These are phyloP conservation scores for Trichophyton benhamiae DNA, from an alignment of 2,329 filamentous ascomycete species.

Conservation along the genomic window DNA sequence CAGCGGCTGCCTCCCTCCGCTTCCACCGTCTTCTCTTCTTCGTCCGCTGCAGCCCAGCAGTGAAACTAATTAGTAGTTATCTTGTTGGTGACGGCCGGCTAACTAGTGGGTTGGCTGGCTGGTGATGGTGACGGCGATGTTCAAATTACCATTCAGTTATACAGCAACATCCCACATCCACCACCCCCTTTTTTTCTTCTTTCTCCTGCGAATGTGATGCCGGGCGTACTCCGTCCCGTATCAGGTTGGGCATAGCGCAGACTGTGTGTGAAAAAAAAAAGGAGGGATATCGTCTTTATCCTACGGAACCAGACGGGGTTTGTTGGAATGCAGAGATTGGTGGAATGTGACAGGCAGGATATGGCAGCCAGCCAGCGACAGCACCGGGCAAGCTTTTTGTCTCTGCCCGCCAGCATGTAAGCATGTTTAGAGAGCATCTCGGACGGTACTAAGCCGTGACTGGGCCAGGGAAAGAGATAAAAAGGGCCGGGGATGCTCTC, in stretches of 20 bases:
- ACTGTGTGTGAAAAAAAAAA: not conserved
- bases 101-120: too few species aligned
- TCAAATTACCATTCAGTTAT: not conserved
- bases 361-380: too few species aligned
- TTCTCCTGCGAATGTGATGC: not conserved
- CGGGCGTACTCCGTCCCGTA: not conserved
- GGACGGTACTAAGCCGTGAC: not conserved
- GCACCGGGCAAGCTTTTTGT: too few species aligned
- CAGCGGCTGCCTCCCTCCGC: not conserved
- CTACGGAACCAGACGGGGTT: not conserved
- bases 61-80: not conserved
- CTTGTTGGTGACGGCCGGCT: not conserved
- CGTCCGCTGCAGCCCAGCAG: not conserved
- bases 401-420: not conserved
- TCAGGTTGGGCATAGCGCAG: not conserved
- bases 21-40: not conserved
- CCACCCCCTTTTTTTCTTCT: not conserved
- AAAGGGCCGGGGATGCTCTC: not conserved
- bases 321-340: not conserved
- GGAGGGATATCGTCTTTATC: not conserved
- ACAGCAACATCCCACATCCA: not conserved
- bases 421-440: not conserved
- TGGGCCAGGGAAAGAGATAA: slow-evolving; percentile 1
- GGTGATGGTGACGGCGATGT: too few species aligned
- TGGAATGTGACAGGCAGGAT: not conserved